Evolutionary conservation across 306 rosid species (phyloP).

Genomic region (Casuarina glauca): DNA sequence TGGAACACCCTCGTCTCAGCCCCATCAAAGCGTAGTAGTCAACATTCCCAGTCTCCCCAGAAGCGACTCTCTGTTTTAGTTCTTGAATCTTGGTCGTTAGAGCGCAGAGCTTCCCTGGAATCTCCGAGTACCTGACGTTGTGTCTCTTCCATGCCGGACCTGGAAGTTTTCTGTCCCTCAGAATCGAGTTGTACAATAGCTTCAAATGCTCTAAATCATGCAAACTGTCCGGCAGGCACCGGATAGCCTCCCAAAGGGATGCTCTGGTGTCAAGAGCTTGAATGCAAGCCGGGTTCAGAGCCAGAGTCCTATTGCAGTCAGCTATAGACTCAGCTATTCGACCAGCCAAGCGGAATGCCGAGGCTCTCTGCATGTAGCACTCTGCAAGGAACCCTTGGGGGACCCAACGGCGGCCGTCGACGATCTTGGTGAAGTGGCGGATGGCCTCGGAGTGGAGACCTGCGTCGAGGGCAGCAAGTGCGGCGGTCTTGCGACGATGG

Average conservation of each 20-base stretch:
- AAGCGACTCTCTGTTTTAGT: slow-evolving; percentile 66
- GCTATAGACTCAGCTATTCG: slow-evolving; percentile 87
- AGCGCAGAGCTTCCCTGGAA: slow-evolving; percentile 75
- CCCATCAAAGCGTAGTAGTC: slow-evolving; percentile 85
- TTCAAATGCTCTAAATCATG: slow-evolving; percentile 91
- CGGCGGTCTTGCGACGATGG: slow-evolving; percentile 78
- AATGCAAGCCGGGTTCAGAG: slow-evolving; percentile 74
- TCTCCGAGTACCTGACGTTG: slow-evolving; percentile 72
- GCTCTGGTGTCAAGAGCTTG: slow-evolving; percentile 91
- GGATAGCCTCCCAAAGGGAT: slow-evolving; percentile 63
- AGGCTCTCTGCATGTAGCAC: slow-evolving; percentile 81
- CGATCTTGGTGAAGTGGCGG: slow-evolving; percentile 84
- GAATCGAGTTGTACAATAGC: slow-evolving; percentile 79
- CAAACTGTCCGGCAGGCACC: slow-evolving; percentile 81
- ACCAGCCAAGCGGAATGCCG: slow-evolving; percentile 62
- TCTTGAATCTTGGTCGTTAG: slow-evolving; percentile 62
- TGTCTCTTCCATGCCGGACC: slow-evolving; percentile 97
- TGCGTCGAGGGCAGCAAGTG: slow-evolving; percentile 83
- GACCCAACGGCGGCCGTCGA: slow-evolving; percentile 90
- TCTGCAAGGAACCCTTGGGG: slow-evolving; percentile 92
- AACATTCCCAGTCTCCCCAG: slow-evolving; percentile 64
- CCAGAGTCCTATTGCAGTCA: slow-evolving; percentile 82
- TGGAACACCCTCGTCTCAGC: slow-evolving; percentile 79
- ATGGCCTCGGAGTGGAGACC: slow-evolving; percentile 85
- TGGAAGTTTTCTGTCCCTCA: slow-evolving; percentile 77